Evolutionary conservation across 116 monocot species (phyloP), one percentile per base, ranked within the genome.

Genomic region (Cymodocea nodosa): DNA sequence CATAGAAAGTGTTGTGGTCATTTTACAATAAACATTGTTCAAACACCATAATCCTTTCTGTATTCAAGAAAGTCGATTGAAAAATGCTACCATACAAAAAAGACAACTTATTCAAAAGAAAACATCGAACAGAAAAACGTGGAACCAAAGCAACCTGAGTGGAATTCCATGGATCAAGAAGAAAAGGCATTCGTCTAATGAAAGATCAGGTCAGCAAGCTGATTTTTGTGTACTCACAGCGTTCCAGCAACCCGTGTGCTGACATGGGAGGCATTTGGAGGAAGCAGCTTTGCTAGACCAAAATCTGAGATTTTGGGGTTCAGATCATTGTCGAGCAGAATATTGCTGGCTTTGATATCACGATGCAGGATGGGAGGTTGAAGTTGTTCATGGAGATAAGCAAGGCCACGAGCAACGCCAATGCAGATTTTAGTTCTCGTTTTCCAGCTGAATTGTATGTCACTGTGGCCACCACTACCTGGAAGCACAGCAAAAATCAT

Each of bases 341-440:
- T 81, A 76, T 89, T 89, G 70, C 89, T 85, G 24, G 89, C 89
- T 67, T 89, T 89, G 51, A 89, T 89, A 74, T 90, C 90, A 16
- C 90, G 62, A 35, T 90, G 90, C 60, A 89, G 63, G 53, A 89
- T 82, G 54, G 69, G 81, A 15, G 84, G 83, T 4, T 19, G 39
- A 15, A 80, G 72, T 69, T 80, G 77, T 44, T 85, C 89, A 60
- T 89, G 89, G 70, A 89, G 85, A 35, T 74, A 89, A 70, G 84
- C 82, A 80, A 89, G 85, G 23, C 85, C 89, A 48, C 77, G 81
- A 17, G 89, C 89, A 85, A 90, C 44, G 44, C 90, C 90, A 20
- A 86, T 52, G 67, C 78, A 76, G 52, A 90, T 83, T 39, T 77
- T 81, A 10, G 68, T 60, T 66, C 90, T 71, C 23, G 75, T 73